A percentile compares a stretch with the other conserved stretches of the same genome.
These are phyloP conservation scores for Clarireedia monteithiana DNA, from an alignment of 2,329 filamentous ascomycete genomes.

Conservation along the genomic window DNA sequence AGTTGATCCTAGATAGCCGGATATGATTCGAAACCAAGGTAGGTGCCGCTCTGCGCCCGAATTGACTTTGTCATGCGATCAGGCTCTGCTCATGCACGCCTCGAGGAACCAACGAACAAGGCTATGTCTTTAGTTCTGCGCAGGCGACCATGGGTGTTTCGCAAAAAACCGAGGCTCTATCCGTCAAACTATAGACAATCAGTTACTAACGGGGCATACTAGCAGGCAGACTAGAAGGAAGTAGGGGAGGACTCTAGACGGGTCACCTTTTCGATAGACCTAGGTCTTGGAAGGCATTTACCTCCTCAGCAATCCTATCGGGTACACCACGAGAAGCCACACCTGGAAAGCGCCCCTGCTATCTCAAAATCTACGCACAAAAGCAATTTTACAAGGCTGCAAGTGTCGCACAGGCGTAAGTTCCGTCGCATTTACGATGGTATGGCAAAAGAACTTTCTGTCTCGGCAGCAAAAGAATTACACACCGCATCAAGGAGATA, in stretches of 20 bases:
- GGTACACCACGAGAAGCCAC: background rate
- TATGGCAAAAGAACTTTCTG: too few species aligned
- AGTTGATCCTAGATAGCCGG: background rate
- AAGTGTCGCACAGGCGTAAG: background rate
- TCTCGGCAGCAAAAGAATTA: too few species aligned
- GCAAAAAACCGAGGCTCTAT: background rate
- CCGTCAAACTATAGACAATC: background rate
- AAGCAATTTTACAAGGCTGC: background rate
- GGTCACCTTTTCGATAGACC: too few species aligned
- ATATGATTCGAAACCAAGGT: background rate
- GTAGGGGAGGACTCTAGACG: too few species aligned
- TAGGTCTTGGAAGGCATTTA: background rate
- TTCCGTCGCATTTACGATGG: too few species aligned
- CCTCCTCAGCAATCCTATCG: background rate
- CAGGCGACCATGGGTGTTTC: background rate
- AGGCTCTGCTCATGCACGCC: background rate
- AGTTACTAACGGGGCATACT: background rate
- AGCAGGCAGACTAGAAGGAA: too few species aligned
- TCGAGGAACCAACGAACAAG: background rate
- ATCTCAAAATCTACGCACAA: background rate
- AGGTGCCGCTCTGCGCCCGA: background rate
- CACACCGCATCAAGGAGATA: too few species aligned
- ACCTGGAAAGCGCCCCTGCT: background rate
- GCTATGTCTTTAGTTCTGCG: background rate
- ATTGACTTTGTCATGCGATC: conserved; percentile 2